Evolutionary conservation across 2,329 filamentous ascomycete genomes (phyloP).

Genomic region (Pyricularia sp.): DNA sequence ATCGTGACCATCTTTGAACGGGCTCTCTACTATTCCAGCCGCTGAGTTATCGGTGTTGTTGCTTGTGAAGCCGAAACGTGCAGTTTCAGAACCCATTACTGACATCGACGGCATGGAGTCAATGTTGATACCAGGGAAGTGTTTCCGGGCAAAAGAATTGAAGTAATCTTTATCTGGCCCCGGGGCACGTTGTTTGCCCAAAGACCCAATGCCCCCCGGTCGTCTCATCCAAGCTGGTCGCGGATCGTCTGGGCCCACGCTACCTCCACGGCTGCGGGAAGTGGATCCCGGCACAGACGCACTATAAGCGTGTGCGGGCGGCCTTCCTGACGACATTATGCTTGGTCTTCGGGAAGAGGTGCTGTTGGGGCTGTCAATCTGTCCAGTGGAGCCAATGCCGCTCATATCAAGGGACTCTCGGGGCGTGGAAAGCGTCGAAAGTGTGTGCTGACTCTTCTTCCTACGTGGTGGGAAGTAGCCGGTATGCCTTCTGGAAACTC

Average conservation of each 20-base stretch:
- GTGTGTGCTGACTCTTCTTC: constrained; percentile 68
- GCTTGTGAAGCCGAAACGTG: constrained; percentile 42
- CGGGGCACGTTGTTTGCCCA: constrained; percentile 60
- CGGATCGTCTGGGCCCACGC: constrained; percentile 25
- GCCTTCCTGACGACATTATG: constrained; percentile 19
- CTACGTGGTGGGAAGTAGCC: constrained; percentile 88
- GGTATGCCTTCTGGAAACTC: constrained; percentile 69
- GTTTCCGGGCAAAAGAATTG: constrained; percentile 75
- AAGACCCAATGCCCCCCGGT: constrained; percentile 80
- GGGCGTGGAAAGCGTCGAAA: constrained; percentile 58
- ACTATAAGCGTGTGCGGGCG: constrained; percentile 14
- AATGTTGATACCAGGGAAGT: constrained; percentile 69
- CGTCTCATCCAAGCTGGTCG: constrained; percentile 61
- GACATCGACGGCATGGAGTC: constrained; percentile 60
- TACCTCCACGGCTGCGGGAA: constrained; percentile 26
- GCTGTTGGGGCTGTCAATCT: constrained; percentile 23
- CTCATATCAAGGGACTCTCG: constrained; percentile 54
- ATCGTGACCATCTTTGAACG: constrained; percentile 38
- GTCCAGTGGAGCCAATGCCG: constrained; percentile 23
- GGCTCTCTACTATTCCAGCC: constrained; percentile 39
- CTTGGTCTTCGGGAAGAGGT: constrained; percentile 32
- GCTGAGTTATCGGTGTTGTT: neutral
- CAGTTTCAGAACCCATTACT: constrained; percentile 50
- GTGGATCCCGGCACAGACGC: constrained; percentile 17
- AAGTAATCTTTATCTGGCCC: constrained; percentile 79